Conservation (phyloP, 495 filamentous ascomycete genomes). For the Friedmanniomyces endolithicus region DNA sequence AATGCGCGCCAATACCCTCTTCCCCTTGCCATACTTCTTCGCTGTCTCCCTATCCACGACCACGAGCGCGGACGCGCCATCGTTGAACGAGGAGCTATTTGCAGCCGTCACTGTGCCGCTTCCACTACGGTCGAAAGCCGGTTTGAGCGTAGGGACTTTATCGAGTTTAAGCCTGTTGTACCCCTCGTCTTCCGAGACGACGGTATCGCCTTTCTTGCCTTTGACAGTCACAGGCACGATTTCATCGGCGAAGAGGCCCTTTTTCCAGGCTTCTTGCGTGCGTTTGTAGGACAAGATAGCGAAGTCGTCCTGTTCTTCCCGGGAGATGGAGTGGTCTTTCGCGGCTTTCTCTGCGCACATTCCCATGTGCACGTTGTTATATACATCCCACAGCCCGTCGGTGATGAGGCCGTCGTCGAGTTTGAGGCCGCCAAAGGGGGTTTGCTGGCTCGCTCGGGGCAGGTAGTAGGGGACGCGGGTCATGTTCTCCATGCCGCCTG, state of each 20-base stretch:
- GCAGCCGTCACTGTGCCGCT: conserved; percentile 88
- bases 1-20: conserved; percentile 71
- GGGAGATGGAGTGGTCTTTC: conserved; percentile 66
- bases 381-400: conserved; percentile 93
- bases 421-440: conserved; percentile 72
- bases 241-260: conserved; percentile 68
- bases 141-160: conserved; percentile 75
- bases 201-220: conserved; percentile 66
- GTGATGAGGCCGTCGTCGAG: conserved; percentile 87
- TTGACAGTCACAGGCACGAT: conserved; percentile 76
- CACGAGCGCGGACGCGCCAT: conserved; percentile 86
- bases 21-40: conserved; percentile 56
- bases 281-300: conserved; percentile 78
- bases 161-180: conserved; percentile 73
- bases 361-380: conserved; percentile 94
- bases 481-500: conserved; percentile 98
- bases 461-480: conserved; percentile 84
- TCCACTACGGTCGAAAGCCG: conserved; percentile 74
- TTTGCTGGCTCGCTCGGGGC: conserved; percentile 58
- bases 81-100: conserved; percentile 84
- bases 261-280: conserved; percentile 80
- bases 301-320: conserved; percentile 81
- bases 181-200: conserved; percentile 74
- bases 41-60: conserved; percentile 66
- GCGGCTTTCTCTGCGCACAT: conserved; percentile 93